Percentiles rank a stretch among this genome's conserved stretches.
phyloP scores from a whole-genome alignment of 1,139 yeast genomes.

The Taphrina communis region DNA sequence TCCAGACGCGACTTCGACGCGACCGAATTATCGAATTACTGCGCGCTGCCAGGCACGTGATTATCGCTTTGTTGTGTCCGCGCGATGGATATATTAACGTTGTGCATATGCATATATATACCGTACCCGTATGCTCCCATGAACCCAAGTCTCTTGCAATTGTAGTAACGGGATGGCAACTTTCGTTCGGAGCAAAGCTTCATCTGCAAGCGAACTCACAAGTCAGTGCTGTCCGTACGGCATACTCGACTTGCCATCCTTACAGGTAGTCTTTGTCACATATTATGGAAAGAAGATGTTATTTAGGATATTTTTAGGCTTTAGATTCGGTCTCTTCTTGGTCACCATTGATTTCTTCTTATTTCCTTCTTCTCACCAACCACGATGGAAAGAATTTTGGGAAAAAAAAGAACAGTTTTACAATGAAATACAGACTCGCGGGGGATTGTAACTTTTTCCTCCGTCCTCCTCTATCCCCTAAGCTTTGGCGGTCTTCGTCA shows the following conservation, averaged over 20 bases:
- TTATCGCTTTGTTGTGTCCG: neutral
- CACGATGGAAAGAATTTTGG: neutral
- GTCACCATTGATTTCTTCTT: neutral
- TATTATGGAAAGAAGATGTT: neutral
- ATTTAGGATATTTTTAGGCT: neutral
- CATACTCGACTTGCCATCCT: too few species aligned
- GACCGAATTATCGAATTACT: neutral
- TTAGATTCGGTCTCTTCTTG: neutral
- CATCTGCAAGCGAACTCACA: too few species aligned
- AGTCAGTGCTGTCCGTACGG: too few species aligned
- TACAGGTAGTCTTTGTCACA: too few species aligned
- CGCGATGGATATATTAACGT: neutral
- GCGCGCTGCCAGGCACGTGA: neutral
- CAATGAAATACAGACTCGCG: conserved; percentile 10
- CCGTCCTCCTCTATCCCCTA: neutral
- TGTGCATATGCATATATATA: too few species aligned
- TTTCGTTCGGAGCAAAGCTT: too few species aligned
- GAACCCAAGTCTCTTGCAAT: too few species aligned
- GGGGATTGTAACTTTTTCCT: neutral
- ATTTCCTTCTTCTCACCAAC: conserved; percentile 1
- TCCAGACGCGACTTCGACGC: neutral
- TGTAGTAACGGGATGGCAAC: too few species aligned
- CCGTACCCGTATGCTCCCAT: too few species aligned
- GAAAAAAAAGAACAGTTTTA: neutral
- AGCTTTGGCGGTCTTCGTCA: too few species aligned